These are phyloP conservation scores for Podospora bellae-mahoneyi DNA, from an alignment of 495 filamentous ascomycete species.

Conservation along the genomic window DNA sequence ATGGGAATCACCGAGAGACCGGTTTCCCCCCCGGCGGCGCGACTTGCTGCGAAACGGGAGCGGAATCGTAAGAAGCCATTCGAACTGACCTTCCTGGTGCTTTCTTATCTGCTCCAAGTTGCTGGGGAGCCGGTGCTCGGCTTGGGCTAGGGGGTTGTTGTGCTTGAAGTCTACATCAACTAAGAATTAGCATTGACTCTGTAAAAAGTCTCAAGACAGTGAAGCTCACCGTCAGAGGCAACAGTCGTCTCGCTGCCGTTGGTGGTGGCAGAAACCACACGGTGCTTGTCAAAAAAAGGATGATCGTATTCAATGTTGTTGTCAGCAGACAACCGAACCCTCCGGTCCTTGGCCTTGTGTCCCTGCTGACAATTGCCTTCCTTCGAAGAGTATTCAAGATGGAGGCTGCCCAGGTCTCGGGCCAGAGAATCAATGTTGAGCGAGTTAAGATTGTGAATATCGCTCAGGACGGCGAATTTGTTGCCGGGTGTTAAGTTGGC, in stretches of 20 bases:
- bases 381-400: slow-evolving; percentile 27
- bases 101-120: slow-evolving; percentile 43
- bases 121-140: slow-evolving; percentile 34
- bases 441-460: slow-evolving; percentile 32
- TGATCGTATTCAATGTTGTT: slow-evolving; percentile 4
- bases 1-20: slow-evolving; percentile 17
- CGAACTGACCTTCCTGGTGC: slow-evolving; percentile 51
- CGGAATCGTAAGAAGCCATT: slow-evolving; percentile 43
- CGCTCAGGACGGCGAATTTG: slow-evolving; percentile 27
- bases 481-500: slow-evolving; percentile 18
- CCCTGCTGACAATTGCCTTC: slow-evolving; percentile 22
- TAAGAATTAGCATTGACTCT: background rate
- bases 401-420: slow-evolving; percentile 31
- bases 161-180: slow-evolving; percentile 3
- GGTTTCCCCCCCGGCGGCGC: slow-evolving; percentile 11
- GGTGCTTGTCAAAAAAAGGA: background rate
- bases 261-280: background rate
- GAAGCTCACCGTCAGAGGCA: slow-evolving; percentile 3
- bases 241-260: background rate
- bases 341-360: slow-evolving; percentile 12
- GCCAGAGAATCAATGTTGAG: slow-evolving; percentile 32
- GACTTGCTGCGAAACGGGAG: slow-evolving; percentile 8
- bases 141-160: slow-evolving; percentile 32
- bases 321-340: slow-evolving; percentile 16
- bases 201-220: background rate